Percentiles rank a stretch among this genome's conserved stretches.
Evolutionary conservation across 106 monocot species (phyloP).

Genomic region (Dendrobium catenatum): DNA sequence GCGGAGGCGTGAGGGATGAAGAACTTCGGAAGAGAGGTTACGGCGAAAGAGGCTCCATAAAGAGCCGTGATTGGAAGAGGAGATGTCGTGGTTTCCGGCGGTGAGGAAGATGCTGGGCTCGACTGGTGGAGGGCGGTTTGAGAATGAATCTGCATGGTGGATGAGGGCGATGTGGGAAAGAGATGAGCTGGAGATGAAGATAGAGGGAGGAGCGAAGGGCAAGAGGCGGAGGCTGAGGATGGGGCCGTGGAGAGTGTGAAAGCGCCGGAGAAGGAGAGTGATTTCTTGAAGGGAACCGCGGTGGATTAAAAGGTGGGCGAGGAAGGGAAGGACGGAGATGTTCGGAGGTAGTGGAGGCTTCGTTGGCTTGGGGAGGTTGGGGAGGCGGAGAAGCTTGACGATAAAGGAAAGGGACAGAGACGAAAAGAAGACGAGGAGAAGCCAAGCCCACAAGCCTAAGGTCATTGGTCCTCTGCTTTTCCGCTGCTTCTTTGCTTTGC

Average conservation of each 20-base stretch:
- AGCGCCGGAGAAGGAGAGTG: slow-evolving; percentile 10
- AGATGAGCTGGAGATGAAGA: slow-evolving; percentile 22
- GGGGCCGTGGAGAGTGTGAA: slow-evolving; percentile 18
- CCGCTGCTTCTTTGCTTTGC: neutral
- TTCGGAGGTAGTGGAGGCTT: slow-evolving; percentile 14
- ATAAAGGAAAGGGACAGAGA: neutral
- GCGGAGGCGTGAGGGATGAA: slow-evolving; percentile 10
- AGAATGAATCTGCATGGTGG: slow-evolving; percentile 6
- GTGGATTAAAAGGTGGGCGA: neutral
- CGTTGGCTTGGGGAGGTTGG: neutral
- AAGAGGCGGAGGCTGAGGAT: slow-evolving; percentile 13
- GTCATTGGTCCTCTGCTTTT: neutral
- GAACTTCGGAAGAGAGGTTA: slow-evolving; percentile 16
- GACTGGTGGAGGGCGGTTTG: slow-evolving; percentile 12
- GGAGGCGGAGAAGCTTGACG: neutral
- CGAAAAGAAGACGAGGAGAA: slow-evolving; percentile 5
- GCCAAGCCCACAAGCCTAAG: neutral
- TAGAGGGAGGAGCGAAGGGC: slow-evolving; percentile 5
- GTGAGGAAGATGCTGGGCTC: neutral
- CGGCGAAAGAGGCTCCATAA: slow-evolving; percentile 25
- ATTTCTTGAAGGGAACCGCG: slow-evolving; percentile 10
- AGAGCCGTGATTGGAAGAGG: slow-evolving; percentile 16
- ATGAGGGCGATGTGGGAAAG: slow-evolving; percentile 22
- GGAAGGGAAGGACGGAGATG: slow-evolving; percentile 5
- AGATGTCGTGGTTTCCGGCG: slow-evolving; percentile 8